Evolutionary conservation across 2,329 filamentous ascomycete genomes (phyloP), one percentile per base, ranked within the genome.

Genomic region (Acrodontium crateriforme): DNA sequence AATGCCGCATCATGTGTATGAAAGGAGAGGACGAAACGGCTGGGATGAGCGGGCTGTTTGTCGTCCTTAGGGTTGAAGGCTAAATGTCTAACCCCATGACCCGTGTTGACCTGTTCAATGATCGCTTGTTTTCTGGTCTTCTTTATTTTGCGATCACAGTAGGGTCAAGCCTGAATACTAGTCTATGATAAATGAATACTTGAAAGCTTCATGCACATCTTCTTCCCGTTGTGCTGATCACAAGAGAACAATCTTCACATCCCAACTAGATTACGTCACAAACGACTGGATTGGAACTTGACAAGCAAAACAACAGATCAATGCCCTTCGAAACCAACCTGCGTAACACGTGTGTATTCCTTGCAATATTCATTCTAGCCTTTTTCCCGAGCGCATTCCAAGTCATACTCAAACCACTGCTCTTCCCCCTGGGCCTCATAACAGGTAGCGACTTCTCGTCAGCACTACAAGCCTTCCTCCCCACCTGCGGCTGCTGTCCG

Each of bases 341-440:
- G 3, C 41, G 46, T 16, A 57, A 54, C 35, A 59, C 54, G 5
- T 47, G 62, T 37, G 40, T 67, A 35, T 59, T 68, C 44, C 48
- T 64, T 32, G 37, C 50, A 32, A 46, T 63, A 49, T 59, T 69
- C 53, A 54, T 63, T 30, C 45, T 62, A 42, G 57, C 61, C 38
- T 61, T 69, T 38, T 66, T 67, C 46, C 63, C 62, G 24, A 47
- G 46, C 35, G 40, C 58, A 35, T 63, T 65, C 43, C 53, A 59
- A 38, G 35, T 50, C 25, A 45, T 46, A 32, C 45, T 50, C 39
- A 39, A 44, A 32, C 48, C 52, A 49, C 42, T 50, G 39, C 42
- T 55, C 47, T 44, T 45, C 36, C 35, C 51, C 7, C 35, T 48
- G 32, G 34, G 38, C 16, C 34, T 42, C 32, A 35, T 39, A 26